Base-by-base conservation (phyloP, 2,329 filamentous ascomycete genomes). In the Fusarium keratoplasticum region DNA sequence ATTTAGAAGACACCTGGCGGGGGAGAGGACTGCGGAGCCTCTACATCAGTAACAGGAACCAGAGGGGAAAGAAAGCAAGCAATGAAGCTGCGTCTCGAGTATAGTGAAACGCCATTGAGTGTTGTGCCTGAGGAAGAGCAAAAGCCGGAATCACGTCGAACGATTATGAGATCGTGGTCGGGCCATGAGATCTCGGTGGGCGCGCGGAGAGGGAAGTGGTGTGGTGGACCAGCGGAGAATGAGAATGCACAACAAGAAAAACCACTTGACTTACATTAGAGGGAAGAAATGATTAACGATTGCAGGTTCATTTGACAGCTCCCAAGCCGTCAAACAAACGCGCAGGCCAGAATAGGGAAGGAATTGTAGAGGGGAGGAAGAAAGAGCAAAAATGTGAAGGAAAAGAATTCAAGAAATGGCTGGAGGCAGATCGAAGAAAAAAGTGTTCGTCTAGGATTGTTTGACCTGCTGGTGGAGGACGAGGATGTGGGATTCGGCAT, bases 241-340 rank as follows among this genome's bases (percentile, higher is more conserved):
- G 25, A 33, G 25, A 69, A 64, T 38, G 40, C 44, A 50, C 31
- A 22, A 58, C 13, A 13, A 62, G 47, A 40, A 60, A 42, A 70
- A 47, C 60, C 54, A 81, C 90, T 86, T 89, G 94, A 81, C 90
- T 86, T 89, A 94, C 92, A 87, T 87, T 87, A 84, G 88, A 87
- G 87, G 87, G 89, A 85, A 86, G 85, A 83, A 86, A 82, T 83
- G 87, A 44, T 86, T 82, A 85, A 86, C 86, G 85, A 87, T 87
- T 95, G 95, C 95, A 98, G 95, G 95, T 96, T 98, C 95, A 98
- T 98, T 95, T 96, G 94, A 97, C 95, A 95, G 94, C 93, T 83
- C 76, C 78, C 72, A 82, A 86, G 92, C 92, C 94, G 94, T 89
- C 95, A 96, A 97, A 93, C 88, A 95, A 97, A 92, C 94, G 94